A percentile compares a stretch with the other conserved stretches of the same genome.
Evolutionary conservation across 1,284 basidiomycete genomes (phyloP).

Genomic region (Trichosporon faecale): DNA sequence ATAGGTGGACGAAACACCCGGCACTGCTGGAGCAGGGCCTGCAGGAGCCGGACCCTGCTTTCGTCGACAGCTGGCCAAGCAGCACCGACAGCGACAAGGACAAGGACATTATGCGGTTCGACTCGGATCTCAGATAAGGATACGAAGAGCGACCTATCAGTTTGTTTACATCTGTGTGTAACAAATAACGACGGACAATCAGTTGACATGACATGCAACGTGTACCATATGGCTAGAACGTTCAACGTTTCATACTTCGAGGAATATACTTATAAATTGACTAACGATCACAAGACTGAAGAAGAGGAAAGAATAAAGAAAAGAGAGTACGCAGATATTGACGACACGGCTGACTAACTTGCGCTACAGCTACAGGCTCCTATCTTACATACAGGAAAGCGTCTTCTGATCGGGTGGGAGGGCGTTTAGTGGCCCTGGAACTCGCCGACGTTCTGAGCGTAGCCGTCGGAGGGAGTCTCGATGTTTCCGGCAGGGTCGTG

Average conservation of each 20-base stretch:
- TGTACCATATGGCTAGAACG: neutral
- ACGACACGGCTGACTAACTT: conserved; percentile 5
- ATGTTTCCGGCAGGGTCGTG: conserved; percentile 3
- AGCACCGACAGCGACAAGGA: neutral
- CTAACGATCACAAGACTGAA: neutral
- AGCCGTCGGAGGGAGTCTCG: neutral
- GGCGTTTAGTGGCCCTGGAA: neutral
- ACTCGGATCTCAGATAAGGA: neutral
- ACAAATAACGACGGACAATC: neutral
- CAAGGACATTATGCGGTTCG: neutral
- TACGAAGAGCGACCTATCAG: neutral
- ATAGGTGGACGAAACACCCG: neutral
- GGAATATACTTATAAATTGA: neutral
- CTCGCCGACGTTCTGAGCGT: neutral
- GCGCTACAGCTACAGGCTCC: neutral
- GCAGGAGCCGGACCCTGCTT: neutral
- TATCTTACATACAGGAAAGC: neutral
- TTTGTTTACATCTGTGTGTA: neutral
- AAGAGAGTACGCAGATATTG: neutral
- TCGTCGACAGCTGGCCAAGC: neutral
- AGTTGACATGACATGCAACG: neutral
- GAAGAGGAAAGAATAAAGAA: neutral
- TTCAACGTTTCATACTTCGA: neutral
- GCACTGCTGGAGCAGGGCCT: neutral
- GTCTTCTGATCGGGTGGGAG: neutral